Conservation (phyloP, 805 yeast genomes). For the Schwanniomyces vanrijiae region DNA sequence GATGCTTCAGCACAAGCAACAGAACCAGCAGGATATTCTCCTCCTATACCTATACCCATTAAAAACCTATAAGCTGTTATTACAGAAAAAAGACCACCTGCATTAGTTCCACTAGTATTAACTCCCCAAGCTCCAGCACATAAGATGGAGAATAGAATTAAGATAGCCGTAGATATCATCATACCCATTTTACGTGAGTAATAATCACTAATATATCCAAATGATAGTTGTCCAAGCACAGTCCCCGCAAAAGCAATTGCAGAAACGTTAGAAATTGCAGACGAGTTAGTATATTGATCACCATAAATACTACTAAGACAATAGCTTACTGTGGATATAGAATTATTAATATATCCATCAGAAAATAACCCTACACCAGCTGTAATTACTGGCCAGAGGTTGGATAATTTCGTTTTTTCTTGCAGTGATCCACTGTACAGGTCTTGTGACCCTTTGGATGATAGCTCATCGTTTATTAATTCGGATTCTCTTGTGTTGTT, state of each 20-base stretch:
- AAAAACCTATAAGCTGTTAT: conserved; percentile 81
- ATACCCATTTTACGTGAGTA: conserved; percentile 79
- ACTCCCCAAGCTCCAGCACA: conserved; percentile 58
- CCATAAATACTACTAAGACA: conserved; percentile 70
- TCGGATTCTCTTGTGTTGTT: too few relatives aligned
- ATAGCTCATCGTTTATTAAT: too few relatives aligned
- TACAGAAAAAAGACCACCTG: conserved; percentile 77
- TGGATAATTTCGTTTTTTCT: conserved; percentile 15
- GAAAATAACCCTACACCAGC: conserved; percentile 92
- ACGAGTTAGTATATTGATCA: conserved; percentile 54
- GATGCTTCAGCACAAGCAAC: conserved; percentile 92
- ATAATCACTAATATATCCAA: conserved; percentile 79
- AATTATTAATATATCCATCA: conserved; percentile 88
- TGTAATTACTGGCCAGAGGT: conserved; percentile 64
- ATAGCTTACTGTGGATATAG: conserved; percentile 73
- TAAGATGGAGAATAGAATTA: conserved; percentile 76
- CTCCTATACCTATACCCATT: conserved; percentile 88
- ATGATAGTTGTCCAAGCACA: conserved; percentile 77
- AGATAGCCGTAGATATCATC: conserved; percentile 72
- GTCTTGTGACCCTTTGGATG: conserved; percentile 11
- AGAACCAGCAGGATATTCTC: conserved; percentile 91
- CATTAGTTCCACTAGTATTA: conserved; percentile 74
- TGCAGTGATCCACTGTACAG: conserved; percentile 16
- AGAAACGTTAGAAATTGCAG: conserved; percentile 75
- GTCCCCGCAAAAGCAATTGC: conserved; percentile 91